A percentile compares a stretch with the other conserved stretches of the same genome.
These are phyloP conservation scores for Xylaria sp. DNA, from an alignment of 2,329 filamentous ascomycete genomes.

Conservation along the genomic window DNA sequence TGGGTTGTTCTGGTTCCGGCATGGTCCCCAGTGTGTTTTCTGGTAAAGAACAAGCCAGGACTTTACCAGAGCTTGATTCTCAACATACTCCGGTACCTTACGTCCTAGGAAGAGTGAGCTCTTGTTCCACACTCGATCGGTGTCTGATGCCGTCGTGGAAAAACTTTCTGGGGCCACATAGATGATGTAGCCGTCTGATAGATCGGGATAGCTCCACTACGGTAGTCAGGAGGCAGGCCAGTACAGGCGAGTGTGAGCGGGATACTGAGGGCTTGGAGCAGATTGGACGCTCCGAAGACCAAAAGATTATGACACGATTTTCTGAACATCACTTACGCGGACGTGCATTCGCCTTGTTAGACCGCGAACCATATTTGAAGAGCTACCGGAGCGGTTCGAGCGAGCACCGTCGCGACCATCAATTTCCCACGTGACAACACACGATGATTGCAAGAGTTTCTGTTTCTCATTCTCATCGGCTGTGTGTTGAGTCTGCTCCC, in stretches of 20 bases:
- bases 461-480: not conserved
- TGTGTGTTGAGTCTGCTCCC: not conserved
- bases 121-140: not conserved
- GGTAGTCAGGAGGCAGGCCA: not conserved
- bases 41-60: conserved; percentile 6
- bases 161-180: conserved; percentile 1
- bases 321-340: not conserved
- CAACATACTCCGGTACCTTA: conserved; percentile 3
- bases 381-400: not conserved
- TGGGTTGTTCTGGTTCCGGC: not conserved
- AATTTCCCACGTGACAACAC: conserved; percentile 4
- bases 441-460: not conserved
- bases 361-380: not conserved
- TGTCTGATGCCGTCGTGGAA: conserved; percentile 1
- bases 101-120: conserved; percentile 6
- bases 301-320: too few species aligned
- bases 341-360: conserved; percentile 4
- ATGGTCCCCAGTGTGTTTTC: not conserved
- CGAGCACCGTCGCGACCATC: not conserved
- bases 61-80: conserved; percentile 5
- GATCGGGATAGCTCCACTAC: not conserved
- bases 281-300: not conserved
- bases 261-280: not conserved
- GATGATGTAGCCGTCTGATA: conserved; percentile 1
- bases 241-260: not conserved